Base-by-base conservation (phyloP, 179 eudicot genomes). In the Silene vulgaris region DNA sequence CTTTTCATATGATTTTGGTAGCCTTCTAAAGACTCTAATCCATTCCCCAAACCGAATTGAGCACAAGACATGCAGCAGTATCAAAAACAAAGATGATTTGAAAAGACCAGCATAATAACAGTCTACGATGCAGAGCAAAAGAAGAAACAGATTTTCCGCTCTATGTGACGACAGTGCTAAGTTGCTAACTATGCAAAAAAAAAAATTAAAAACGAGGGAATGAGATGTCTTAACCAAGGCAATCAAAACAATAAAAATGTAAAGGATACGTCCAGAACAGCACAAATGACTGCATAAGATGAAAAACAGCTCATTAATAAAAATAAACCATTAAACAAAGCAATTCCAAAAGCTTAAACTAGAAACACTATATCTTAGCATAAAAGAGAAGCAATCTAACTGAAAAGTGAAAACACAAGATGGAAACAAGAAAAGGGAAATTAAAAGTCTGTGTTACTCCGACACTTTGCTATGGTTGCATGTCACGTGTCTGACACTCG, bases 261-360 rank as follows among this genome's bases (percentile, higher is more conserved):
- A 77, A 88, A 93, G 97, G 97, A 91, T 93, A 91, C 97, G 97
- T 88, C 98, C 98, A 91, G 85, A 93, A 91, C 77, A 93, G 92
- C 93, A 93, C 98, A 79, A 93, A 93, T 17, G 98, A 93, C 98
- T 93, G 93, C 97, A 90, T 73, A 84, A 83, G 80, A 63, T 56
- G 26, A 77, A 78, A 80, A 74, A 61, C 13, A 16, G 65, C n/a
- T 62, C 70, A 29, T 82, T 52, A 82, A 45, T 73, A 40, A 21
- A 26, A 23, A 40, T 1, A 5, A 5, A 64, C 35, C 20, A 48
- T n/a, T 54, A 14, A 11, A 45, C 23, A 54, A 64, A 63, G 20
- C 35, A 13, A 52, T n/a, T 23, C 30, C 19, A 11, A 40, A 76
- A 69, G 26, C 6, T n/a, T 62, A 48, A 43, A 52, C 8, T 32